Evolutionary conservation across 768 basidiomycete species (phyloP).

Genomic region (Mycena crocata): DNA sequence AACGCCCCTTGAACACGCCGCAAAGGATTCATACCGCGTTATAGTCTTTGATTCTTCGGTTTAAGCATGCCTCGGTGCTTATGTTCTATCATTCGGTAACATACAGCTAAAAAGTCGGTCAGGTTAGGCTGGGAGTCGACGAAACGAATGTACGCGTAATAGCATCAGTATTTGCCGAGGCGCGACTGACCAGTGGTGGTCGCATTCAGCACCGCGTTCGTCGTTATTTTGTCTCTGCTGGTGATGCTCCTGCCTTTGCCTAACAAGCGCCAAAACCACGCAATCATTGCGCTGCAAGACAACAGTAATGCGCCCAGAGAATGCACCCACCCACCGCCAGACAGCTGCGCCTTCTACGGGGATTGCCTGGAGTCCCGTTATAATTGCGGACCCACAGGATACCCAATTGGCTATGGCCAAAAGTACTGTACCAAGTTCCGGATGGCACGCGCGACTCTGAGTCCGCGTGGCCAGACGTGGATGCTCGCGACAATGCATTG

Average conservation of each 20-base stretch:
- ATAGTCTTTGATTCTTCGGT: too few relatives aligned
- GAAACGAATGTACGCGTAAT: constrained; percentile 13
- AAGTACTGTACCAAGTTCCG: constrained; percentile 55
- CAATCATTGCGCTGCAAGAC: not conserved
- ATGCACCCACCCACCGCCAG: constrained; percentile 48
- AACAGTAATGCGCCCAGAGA: constrained; percentile 4
- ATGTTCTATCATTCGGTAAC: not conserved
- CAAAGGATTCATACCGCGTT: too few relatives aligned
- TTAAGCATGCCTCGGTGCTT: constrained; percentile 1
- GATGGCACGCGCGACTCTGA: constrained; percentile 42
- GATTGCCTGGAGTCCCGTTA: constrained; percentile 58
- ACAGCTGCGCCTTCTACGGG: constrained; percentile 57
- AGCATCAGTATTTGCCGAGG: not conserved
- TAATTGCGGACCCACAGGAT: constrained; percentile 56
- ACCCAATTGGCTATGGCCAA: constrained; percentile 56
- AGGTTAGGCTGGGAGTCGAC: constrained; percentile 5
- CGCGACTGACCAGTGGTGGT: not conserved
- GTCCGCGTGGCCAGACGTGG: constrained; percentile 52
- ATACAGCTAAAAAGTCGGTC: not conserved
- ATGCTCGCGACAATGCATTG: constrained; percentile 60
- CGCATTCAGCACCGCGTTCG: not conserved
- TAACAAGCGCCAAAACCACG: not conserved
- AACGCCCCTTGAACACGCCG: too few relatives aligned
- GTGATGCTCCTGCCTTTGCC: not conserved
- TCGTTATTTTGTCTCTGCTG: not conserved